Evolutionary conservation across 805 yeast genomes (phyloP).

Genomic region (Clavispora carvajalis): DNA sequence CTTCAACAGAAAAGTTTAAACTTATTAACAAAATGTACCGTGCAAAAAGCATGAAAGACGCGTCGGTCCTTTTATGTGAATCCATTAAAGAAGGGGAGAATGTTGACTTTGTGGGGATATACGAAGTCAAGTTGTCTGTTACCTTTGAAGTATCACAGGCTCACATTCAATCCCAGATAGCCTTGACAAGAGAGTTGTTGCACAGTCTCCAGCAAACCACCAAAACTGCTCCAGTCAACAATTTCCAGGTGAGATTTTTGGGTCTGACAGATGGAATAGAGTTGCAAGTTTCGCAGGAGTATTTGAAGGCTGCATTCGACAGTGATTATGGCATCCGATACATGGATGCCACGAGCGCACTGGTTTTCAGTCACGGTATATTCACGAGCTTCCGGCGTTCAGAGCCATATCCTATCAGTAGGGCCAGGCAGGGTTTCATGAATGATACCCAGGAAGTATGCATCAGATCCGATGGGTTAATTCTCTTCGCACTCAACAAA

Average conservation of each 20-base stretch:
- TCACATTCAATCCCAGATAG: conserved; percentile 25
- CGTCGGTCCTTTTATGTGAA: conserved; percentile 37
- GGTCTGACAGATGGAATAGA: conserved; percentile 24
- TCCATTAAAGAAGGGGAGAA: conserved; percentile 28
- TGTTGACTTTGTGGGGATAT: conserved; percentile 43
- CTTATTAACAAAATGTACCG: conserved; percentile 27
- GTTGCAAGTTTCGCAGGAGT: neutral
- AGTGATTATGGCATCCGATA: conserved; percentile 51
- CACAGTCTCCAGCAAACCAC: neutral
- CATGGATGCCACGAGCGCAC: conserved; percentile 21
- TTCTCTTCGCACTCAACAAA: conserved; percentile 43
- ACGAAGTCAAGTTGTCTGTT: conserved; percentile 46
- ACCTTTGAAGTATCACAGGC: conserved; percentile 29
- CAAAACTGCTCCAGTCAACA: conserved; percentile 5
- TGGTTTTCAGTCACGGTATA: conserved; percentile 43
- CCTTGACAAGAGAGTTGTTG: neutral
- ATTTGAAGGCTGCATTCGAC: conserved; percentile 39
- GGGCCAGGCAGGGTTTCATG: neutral
- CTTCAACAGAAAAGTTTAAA: neutral
- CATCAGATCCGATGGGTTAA: conserved; percentile 48
- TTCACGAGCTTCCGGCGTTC: conserved; percentile 45
- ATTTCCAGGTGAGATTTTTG: conserved; percentile 39
- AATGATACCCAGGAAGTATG: conserved; percentile 36
- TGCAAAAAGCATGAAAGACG: conserved; percentile 29
- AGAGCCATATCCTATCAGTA: neutral